phyloP scores from a whole-genome alignment of 1,139 yeast species.

The Groenewaldozyma sp. region DNA sequence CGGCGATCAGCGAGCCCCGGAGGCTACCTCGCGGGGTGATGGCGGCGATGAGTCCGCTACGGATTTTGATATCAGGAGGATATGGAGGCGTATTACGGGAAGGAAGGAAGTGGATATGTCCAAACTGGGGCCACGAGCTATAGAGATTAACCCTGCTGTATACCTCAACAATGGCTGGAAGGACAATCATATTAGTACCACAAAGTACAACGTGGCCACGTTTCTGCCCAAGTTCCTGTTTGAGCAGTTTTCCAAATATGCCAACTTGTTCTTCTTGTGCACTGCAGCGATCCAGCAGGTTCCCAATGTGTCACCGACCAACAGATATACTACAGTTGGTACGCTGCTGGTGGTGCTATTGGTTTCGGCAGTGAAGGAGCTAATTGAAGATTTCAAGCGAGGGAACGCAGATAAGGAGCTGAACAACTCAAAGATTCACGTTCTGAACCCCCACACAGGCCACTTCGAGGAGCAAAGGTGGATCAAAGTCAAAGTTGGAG shows the following conservation, averaged over 20 bases:
- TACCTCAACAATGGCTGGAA: conserved; percentile 43
- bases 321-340: conserved; percentile 90
- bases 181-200: conserved; percentile 87
- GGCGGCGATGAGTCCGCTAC: conserved; percentile 19
- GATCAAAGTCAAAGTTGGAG: conserved; percentile 89
- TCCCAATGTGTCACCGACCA: conserved; percentile 93
- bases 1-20: conserved; percentile 3
- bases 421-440: conserved; percentile 68
- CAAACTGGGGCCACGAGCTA: conserved; percentile 52
- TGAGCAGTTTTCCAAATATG: conserved; percentile 96
- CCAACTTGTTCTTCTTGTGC: conserved; percentile 85
- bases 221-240: conserved; percentile 89
- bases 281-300: conserved; percentile 95
- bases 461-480: conserved; percentile 61
- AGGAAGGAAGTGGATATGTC: conserved; percentile 28
- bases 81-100: conserved; percentile 41
- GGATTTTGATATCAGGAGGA: conserved; percentile 50
- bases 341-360: conserved; percentile 74
- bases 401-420: conserved; percentile 81
- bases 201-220: conserved; percentile 92
- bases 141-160: conserved; percentile 54
- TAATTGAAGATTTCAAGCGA: conserved; percentile 84
- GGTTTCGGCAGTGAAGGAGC: conserved; percentile 89
- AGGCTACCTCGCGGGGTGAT: conserved; percentile 11
- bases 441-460: conserved; percentile 52